Percentiles rank a stretch among this genome's conserved stretches.
These are phyloP conservation scores for Xeromyces bisporus DNA, from an alignment of 495 filamentous ascomycete genomes.

Conservation along the genomic window DNA sequence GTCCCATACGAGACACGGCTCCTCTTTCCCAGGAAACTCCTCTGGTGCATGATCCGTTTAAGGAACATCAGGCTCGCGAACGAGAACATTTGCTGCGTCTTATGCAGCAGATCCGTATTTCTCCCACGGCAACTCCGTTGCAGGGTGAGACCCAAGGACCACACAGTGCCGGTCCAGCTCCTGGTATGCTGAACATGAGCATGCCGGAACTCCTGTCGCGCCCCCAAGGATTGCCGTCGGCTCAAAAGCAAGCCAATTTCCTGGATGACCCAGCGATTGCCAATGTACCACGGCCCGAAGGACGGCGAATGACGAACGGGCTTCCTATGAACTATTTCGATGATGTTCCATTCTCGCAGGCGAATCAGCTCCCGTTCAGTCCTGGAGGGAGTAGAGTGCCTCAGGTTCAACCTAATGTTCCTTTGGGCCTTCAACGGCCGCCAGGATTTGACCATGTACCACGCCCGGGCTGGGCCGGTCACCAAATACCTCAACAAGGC, in stretches of 20 bases:
- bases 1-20: conserved; percentile 6
- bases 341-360: conserved; percentile 23
- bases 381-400: conserved; percentile 20
- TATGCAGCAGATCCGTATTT: conserved; percentile 33
- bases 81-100: conserved; percentile 33
- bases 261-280: conserved; percentile 32
- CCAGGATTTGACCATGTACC: conserved; percentile 33
- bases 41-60: conserved; percentile 12
- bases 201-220: conserved; percentile 31
- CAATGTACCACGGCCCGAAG: conserved; percentile 29
- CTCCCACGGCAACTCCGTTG: conserved; percentile 10
- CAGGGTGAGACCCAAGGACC: conserved; percentile 10
- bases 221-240: conserved; percentile 24
- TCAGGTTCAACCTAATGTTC: conserved; percentile 19
- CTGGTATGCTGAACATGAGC: conserved; percentile 22
- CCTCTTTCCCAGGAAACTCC: conserved; percentile 15
- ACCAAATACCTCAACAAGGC: conserved; percentile 15
- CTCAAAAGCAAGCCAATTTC: conserved; percentile 25
- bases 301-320: conserved; percentile 20
- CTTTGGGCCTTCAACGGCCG: conserved; percentile 28
- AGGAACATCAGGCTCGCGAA: conserved; percentile 25
- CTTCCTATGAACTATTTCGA: conserved; percentile 32
- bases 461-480: conserved; percentile 25
- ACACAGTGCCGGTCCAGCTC: conserved; percentile 18
- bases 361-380: conserved; percentile 20